Evolutionary conservation across 305 asterid species (phyloP).

Genomic region (Ruellia speciosa): DNA sequence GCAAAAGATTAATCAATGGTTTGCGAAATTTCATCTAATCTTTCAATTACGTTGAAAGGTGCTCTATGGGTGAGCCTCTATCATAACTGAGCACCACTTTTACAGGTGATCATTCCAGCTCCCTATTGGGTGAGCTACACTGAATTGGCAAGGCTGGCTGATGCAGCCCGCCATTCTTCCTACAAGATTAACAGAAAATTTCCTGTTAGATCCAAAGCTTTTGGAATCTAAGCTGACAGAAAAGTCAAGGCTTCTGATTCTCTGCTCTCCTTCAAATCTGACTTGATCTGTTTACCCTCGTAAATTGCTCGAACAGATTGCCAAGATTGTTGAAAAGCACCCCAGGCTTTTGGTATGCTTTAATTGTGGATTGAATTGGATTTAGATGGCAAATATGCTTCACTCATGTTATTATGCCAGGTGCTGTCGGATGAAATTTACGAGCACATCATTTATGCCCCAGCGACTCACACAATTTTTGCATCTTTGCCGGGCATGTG

Average conservation of each 20-base stretch:
- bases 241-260: conserved; percentile 78
- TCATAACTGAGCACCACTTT: conserved; percentile 16
- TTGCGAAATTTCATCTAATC: too few relatives aligned
- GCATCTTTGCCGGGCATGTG: conserved; percentile 95
- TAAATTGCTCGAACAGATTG: conserved; percentile 74
- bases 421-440: conserved; percentile 92
- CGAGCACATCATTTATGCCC: conserved; percentile 87
- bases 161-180: conserved; percentile 88
- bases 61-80: too few relatives aligned
- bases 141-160: conserved; percentile 93
- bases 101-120: conserved; percentile 91
- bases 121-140: conserved; percentile 99
- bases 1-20: too few relatives aligned
- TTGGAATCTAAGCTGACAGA: conserved; percentile 70
- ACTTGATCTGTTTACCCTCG: conserved; percentile 93
- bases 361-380: neutral
- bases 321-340: conserved; percentile 70
- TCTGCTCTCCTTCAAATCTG: conserved; percentile 97
- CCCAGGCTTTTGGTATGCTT: conserved; percentile 80
- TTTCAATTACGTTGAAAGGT: too few relatives aligned
- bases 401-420: conserved; percentile 27
- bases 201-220: conserved; percentile 70
- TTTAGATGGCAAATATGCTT: too few relatives aligned
- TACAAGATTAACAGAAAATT: conserved; percentile 64
- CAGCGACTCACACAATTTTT: conserved; percentile 91